Evolutionary conservation across 106 monocot genomes (phyloP), one percentile per base, ranked within the genome.

Genomic region (Dendrobium officinale): DNA sequence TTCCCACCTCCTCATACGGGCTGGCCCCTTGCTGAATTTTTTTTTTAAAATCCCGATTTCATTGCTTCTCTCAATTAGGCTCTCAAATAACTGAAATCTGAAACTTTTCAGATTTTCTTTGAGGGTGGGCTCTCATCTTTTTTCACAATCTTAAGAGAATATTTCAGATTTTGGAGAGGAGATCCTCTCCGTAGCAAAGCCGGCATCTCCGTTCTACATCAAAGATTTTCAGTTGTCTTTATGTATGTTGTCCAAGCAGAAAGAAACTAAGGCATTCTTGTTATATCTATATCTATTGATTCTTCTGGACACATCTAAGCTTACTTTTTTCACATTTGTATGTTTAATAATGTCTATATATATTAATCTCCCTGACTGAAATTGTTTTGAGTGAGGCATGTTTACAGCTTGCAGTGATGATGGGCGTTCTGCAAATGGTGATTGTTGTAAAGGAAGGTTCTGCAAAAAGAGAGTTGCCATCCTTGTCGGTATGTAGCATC

Each of bases 381-480:
- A 70, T 4, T 70, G 33, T 70, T 37, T 33, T 70, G 70, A 61
- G 22, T 6, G 61, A 61, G 61, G 61, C 19, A 54, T 77, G 77
- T 24, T 74, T 85, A 55, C 80, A 96, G 93, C 83, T 70, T 96
- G 88, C 72, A 77, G 33, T 27, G 73, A 56, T 56, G 86, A 80
- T 79, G 83, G 74, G 20, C 72, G 75, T 82, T 27, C 75, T 56
- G 44, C 72, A 68, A 83, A 17, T 54, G 61, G 42, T 40, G 85
- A 79, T 24, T 88, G 91, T 79, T 89, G 93, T 79, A 85, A 80
- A 58, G 89, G 88, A 72, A 81, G 54, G 77, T 72, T 88, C 81
- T 86, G 91, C 88, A 84, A 79, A 67, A 95, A 81, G 78, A 89
- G 77, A 80, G 78, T 86, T 16, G 82, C 75, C 75, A 67, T 82